These are phyloP conservation scores for Zancudomyces culisetae DNA, from an alignment of 371 early-diverging fungal genomes.

Conservation along the genomic window DNA sequence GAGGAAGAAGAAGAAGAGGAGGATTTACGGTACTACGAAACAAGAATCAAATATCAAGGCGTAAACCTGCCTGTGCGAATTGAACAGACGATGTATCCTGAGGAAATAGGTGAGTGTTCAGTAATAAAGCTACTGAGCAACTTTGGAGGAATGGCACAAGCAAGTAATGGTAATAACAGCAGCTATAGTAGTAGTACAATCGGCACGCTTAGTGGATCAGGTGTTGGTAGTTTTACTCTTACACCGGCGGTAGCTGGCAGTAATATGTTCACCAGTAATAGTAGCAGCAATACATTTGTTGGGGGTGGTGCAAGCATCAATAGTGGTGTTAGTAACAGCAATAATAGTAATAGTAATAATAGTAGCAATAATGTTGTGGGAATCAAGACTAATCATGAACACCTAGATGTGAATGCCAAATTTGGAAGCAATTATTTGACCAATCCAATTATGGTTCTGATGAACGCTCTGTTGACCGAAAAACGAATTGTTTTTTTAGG, in stretches of 20 bases:
- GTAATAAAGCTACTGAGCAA: constrained; percentile 21
- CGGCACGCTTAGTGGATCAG: too few species aligned
- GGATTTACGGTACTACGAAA: constrained; percentile 71
- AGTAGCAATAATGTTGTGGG: too few species aligned
- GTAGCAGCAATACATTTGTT: too few species aligned
- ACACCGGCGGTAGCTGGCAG: too few species aligned
- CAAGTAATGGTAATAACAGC: constrained; percentile 4
- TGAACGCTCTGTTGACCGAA: constrained; percentile 75
- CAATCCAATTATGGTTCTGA: constrained; percentile 63
- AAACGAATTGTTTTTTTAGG: constrained; percentile 90
- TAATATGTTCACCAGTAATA: too few species aligned
- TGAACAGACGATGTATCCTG: constrained; percentile 60
- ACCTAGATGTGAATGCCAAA: constrained; percentile 71
- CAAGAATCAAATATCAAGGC: constrained; percentile 57
- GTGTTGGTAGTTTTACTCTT: too few species aligned
- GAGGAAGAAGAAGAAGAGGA: constrained; percentile 31
- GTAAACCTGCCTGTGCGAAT: constrained; percentile 70
- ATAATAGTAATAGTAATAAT: too few species aligned
- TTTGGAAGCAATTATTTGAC: constrained; percentile 58
- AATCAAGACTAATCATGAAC: constrained; percentile 37
- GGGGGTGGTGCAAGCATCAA: too few species aligned
- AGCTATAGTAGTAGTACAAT: too few species aligned
- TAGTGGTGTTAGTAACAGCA: too few species aligned
- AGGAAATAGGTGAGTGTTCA: constrained; percentile 60
- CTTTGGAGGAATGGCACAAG: constrained; percentile 12